These are phyloP conservation scores for Epicoccum nigrum DNA, from an alignment of 2,329 filamentous ascomycete species.

Conservation along the genomic window DNA sequence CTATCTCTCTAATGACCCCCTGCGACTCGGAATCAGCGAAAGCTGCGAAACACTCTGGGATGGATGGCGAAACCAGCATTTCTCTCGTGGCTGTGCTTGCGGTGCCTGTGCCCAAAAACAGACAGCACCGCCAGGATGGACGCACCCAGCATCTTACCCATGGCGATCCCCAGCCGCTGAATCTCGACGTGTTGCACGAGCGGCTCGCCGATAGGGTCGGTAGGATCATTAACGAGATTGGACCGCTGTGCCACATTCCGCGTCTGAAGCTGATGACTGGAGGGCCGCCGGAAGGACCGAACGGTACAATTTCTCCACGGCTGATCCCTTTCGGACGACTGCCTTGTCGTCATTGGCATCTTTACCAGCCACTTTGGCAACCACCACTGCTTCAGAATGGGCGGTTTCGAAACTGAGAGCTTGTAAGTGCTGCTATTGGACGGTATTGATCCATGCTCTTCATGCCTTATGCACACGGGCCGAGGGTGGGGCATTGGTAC, in stretches of 20 bases:
- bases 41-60: constrained; percentile 14
- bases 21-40: constrained; percentile 10
- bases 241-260: constrained; percentile 32
- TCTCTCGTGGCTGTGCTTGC: constrained; percentile 8
- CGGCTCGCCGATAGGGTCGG: constrained; percentile 19
- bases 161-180: not conserved
- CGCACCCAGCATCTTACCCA: not conserved
- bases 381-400: constrained; percentile 7
- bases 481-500: constrained; percentile 1
- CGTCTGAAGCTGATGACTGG: constrained; percentile 27
- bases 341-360: constrained; percentile 1
- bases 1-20: constrained; percentile 36
- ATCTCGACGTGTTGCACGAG: constrained; percentile 23
- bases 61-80: constrained; percentile 11
- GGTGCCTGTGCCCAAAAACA: not conserved
- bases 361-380: constrained; percentile 7
- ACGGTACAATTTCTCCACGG: not conserved
- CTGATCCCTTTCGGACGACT: not conserved
- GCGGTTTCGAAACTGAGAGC: constrained; percentile 9
- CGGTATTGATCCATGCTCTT: not conserved
- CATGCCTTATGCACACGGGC: constrained; percentile 6
- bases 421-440: constrained; percentile 1
- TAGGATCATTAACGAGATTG: constrained; percentile 1
- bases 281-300: not conserved
- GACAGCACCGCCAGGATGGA: not conserved